phyloP scores from a whole-genome alignment of 139 green algal species.

The Ostreobium quekettii region DNA sequence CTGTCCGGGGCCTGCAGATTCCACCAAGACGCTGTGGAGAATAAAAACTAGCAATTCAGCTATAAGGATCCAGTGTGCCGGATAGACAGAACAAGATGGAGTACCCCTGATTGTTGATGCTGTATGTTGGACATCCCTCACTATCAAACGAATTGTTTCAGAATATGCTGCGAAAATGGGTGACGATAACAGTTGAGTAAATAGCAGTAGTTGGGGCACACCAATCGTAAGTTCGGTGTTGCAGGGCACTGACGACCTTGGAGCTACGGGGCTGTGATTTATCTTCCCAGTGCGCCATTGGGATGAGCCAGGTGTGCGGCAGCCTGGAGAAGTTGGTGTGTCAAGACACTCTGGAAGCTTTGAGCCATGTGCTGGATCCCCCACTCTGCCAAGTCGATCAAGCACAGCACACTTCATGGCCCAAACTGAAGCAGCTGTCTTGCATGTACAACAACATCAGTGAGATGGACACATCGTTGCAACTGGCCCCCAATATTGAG shows the following conservation, averaged over 20 bases:
- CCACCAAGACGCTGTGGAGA: no score
- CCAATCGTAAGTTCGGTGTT: no score
- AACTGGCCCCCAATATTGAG: background rate
- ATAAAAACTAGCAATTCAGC: no score
- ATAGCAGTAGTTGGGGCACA: no score
- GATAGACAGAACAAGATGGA: no score
- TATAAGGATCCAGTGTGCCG: no score
- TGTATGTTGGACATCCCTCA: no score
- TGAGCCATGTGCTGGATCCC: slow-evolving; percentile 11
- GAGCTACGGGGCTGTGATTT: slow-evolving; percentile 12
- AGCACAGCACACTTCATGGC: background rate
- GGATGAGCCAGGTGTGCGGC: background rate
- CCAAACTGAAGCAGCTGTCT: slow-evolving; percentile 7
- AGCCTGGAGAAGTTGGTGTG: background rate
- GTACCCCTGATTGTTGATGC: no score
- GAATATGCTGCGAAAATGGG: no score
- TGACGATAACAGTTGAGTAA: no score
- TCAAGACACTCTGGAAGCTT: slow-evolving; percentile 5
- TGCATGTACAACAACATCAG: slow-evolving; percentile 11
- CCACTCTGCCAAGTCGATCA: background rate
- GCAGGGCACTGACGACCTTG: background rate
- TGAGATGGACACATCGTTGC: slow-evolving; percentile 7
- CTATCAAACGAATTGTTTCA: no score
- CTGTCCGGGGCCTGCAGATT: no score
- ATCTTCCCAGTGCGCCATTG: background rate